Base-by-base conservation (phyloP, 139 green algal species). In the Chlamydomonas incerta region DNA sequence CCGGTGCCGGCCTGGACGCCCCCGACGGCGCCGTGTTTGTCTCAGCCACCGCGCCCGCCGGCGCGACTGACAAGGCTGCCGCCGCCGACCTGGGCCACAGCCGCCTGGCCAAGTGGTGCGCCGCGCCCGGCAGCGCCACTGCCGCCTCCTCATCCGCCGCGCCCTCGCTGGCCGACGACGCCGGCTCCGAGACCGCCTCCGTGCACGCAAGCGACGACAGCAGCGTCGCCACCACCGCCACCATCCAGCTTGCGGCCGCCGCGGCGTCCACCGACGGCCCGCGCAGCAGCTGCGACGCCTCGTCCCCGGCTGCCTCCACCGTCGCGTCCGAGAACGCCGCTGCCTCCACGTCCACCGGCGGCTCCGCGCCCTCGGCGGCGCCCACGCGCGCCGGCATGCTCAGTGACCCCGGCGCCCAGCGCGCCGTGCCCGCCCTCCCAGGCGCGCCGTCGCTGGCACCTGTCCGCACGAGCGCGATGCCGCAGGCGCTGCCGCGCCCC, bases 181-280 rank as follows among this genome's bases (percentile, higher is more conserved):
- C 79, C 20, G 72, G 21, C 66, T 76, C 79, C 3, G 79, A 83
- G 47, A 76, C 65, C 21, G 79, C 47, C 31, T 85, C 79, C 4
- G 66, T 85, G 1, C 79, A 85, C 47, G 79, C 79, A n/a, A 69
- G 47, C 47, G 79, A 85, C 31, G 79, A 85, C 46, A 85, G 79
- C 79, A 85, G 77, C 41, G 50, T 57, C 11, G 33, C 33, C 6
- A 46, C 67, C 33, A 50, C 17, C 67, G 20, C 65, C 21, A 46
- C 66, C 31, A 68, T n/a, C 60, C 60, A n/a, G 60, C 9, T n/a
- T 1, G 60, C 60, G 0, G 66, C 6, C 33, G 24, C 46, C 20
- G 62, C n/a, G 9, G 60, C 28, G 4, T 71, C 74, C 8, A 58
- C 47, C 58, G 74, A 71, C 20, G 58, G 29, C 20, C 58, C 34